Evolutionary conservation across 306 rosid genomes (phyloP).

Genomic region (Sicyos baderoa): DNA sequence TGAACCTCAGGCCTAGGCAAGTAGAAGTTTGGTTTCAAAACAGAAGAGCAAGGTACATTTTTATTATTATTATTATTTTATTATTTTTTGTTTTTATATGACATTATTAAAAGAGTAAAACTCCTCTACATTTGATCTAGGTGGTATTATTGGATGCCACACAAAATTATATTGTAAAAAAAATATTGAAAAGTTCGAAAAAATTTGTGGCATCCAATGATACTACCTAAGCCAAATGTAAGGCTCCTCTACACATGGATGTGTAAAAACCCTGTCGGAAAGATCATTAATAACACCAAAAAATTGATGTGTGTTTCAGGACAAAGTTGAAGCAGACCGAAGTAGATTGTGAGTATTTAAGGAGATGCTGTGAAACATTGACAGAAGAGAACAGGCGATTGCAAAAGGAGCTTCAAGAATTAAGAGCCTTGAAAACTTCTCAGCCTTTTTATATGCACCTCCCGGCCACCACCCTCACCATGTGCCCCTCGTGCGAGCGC

Average conservation of each 20-base stretch:
- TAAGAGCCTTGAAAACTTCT: slow-evolving; percentile 72
- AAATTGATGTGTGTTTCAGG: slow-evolving; percentile 28
- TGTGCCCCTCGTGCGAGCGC: slow-evolving; percentile 94
- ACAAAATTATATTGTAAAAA: no score
- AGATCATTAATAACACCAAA: background rate
- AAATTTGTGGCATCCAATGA: no score
- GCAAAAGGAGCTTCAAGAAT: slow-evolving; percentile 84
- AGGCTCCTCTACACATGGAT: no score
- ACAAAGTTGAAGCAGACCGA: slow-evolving; percentile 97
- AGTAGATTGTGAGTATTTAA: slow-evolving; percentile 88
- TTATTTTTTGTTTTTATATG: no score
- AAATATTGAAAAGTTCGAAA: no score
- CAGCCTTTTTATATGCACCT: slow-evolving; percentile 87
- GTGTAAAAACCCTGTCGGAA: no score
- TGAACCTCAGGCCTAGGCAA: slow-evolving; percentile 92
- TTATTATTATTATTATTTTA: background rate
- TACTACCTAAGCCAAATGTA: no score
- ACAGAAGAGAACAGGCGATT: slow-evolving; percentile 88
- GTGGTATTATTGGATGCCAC: no score
- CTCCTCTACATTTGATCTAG: no score
- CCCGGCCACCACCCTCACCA: slow-evolving; percentile 95
- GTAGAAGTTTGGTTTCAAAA: slow-evolving; percentile 99
- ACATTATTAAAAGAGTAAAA: no score
- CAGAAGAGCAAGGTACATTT: slow-evolving; percentile 79
- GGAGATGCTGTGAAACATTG: slow-evolving; percentile 80